Percentiles rank a stretch among this genome's conserved stretches.
phyloP scores from a whole-genome alignment of 768 basidiomycete genomes.

The Russula brevipes region DNA sequence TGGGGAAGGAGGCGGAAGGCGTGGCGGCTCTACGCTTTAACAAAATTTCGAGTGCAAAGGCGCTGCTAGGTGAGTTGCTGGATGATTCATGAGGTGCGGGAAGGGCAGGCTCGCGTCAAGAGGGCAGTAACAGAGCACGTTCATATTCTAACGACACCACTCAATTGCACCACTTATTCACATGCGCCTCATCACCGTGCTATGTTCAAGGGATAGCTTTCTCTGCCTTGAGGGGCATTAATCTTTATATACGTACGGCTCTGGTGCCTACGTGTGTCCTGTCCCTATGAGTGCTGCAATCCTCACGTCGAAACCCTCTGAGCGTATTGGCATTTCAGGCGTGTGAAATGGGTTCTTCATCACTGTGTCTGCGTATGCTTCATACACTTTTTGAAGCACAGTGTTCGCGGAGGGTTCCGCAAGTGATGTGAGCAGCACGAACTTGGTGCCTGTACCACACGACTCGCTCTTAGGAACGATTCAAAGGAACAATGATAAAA shows the following conservation, averaged over 20 bases:
- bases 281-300: constrained; percentile 49
- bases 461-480: neutral
- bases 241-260: neutral
- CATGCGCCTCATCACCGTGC: neutral
- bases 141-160: constrained; percentile 15
- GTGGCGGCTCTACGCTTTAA: constrained; percentile 17
- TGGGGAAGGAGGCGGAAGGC: constrained; percentile 21
- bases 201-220: neutral
- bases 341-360: constrained; percentile 99
- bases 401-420: constrained; percentile 64
- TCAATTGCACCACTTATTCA: constrained; percentile 8
- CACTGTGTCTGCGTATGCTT: constrained; percentile 88
- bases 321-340: constrained; percentile 98
- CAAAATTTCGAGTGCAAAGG: constrained; percentile 10
- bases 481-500: neutral
- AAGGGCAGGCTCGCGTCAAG: too few relatives aligned
- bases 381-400: constrained; percentile 81
- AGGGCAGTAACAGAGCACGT: neutral
- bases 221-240: neutral
- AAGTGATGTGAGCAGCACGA: constrained; percentile 84
- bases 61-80: constrained; percentile 5
- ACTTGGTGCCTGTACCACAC: constrained; percentile 73
- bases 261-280: constrained; percentile 5
- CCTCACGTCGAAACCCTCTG: constrained; percentile 76
- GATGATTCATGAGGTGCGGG: neutral